Conservation (phyloP, 2,329 filamentous ascomycete genomes). For the Boeremia exigua region DNA sequence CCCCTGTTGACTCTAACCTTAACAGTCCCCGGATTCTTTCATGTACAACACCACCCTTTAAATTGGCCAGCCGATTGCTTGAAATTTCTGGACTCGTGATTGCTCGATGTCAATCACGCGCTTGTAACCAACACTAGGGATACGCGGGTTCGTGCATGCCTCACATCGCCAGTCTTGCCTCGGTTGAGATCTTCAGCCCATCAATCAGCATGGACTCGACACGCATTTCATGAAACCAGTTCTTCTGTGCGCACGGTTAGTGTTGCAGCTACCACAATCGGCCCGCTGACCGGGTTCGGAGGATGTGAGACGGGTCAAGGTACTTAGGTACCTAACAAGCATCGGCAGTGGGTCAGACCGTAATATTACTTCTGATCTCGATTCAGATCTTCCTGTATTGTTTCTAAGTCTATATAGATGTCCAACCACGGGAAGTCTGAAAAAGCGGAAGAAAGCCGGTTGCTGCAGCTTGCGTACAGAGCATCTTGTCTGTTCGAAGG, state of each 20-base stretch:
- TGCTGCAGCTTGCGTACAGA: neutral
- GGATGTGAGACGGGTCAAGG: slow-evolving; percentile 18
- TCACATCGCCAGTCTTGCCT: slow-evolving; percentile 1
- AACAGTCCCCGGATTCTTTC: neutral
- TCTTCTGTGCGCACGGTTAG: neutral
- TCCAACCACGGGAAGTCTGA: neutral
- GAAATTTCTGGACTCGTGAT: neutral
- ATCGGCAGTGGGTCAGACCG: slow-evolving; percentile 2
- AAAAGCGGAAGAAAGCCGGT: neutral
- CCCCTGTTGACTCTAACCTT: slow-evolving; percentile 5
- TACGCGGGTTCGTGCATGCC: slow-evolving; percentile 16
- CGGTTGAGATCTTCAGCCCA: slow-evolving; percentile 2
- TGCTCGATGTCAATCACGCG: slow-evolving; percentile 13
- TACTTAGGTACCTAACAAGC: slow-evolving; percentile 23
- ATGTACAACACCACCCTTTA: neutral
- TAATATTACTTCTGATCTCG: slow-evolving; percentile 5
- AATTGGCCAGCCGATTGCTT: neutral
- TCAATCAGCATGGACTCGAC: slow-evolving; percentile 3
- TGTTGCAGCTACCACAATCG: neutral
- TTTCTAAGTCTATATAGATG: neutral
- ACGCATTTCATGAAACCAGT: neutral
- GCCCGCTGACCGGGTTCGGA: slow-evolving; percentile 30
- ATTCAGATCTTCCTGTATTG: neutral
- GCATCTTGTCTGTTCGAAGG: neutral
- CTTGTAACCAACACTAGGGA: slow-evolving; percentile 22